These are phyloP conservation scores for Starmerella vitae DNA, from an alignment of 805 yeast genomes.

Conservation along the genomic window DNA sequence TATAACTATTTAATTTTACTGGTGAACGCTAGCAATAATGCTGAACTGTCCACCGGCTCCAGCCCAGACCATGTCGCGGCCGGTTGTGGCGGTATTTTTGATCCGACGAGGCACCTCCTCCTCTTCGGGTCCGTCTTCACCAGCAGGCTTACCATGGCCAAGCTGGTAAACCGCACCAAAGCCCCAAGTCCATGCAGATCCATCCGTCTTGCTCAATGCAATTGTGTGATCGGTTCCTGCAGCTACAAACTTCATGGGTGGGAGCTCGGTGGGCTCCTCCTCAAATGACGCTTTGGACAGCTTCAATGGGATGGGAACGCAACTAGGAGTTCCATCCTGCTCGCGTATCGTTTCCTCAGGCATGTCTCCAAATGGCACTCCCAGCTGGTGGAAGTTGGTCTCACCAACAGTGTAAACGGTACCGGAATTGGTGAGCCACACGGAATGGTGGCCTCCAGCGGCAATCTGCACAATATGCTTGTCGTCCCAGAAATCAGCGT, in stretches of 20 bases:
- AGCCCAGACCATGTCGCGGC: slow-evolving; percentile 51
- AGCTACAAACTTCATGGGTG: slow-evolving; percentile 47
- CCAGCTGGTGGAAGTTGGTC: slow-evolving; percentile 85
- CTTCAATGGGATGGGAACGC: slow-evolving; percentile 73
- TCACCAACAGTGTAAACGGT: slow-evolving; percentile 78
- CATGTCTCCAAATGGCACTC: slow-evolving; percentile 50
- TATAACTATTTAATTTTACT: neutral
- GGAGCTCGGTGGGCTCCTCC: slow-evolving; percentile 31
- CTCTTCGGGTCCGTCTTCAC: slow-evolving; percentile 81
- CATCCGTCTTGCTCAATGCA: slow-evolving; percentile 63
- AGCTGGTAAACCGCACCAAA: slow-evolving; percentile 94
- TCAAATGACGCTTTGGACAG: slow-evolving; percentile 31
- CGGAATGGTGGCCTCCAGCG: slow-evolving; percentile 91
- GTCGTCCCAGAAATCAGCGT: slow-evolving; percentile 48
- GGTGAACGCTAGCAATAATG: slow-evolving; percentile 56
- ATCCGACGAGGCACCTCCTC: slow-evolving; percentile 79
- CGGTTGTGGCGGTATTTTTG: slow-evolving; percentile 83
- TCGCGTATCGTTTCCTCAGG: slow-evolving; percentile 65
- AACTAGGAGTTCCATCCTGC: slow-evolving; percentile 55
- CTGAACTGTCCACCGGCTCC: slow-evolving; percentile 98
- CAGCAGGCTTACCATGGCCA: slow-evolving; percentile 70
- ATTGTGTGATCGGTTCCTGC: slow-evolving; percentile 88
- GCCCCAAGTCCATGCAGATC: slow-evolving; percentile 90
- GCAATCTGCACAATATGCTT: slow-evolving; percentile 45
- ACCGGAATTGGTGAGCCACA: slow-evolving; percentile 62